Conservation (phyloP, 1,139 yeast species). For the Hanseniaspora sp. region DNA sequence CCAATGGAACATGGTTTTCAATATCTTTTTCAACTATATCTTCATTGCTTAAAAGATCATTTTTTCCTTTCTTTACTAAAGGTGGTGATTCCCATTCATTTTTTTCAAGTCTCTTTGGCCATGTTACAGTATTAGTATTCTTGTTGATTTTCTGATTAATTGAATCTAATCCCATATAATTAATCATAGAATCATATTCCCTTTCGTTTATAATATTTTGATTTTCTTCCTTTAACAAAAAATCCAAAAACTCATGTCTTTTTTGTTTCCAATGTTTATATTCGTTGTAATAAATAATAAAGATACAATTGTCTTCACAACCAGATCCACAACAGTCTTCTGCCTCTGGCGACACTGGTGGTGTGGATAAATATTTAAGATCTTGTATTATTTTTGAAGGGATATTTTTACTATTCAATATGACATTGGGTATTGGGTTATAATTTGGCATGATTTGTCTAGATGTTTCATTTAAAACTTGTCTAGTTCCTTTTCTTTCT, state of each 20-base stretch:
- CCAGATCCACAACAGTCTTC: conserved; percentile 98
- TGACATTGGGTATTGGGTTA: background rate
- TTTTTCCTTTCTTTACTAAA: background rate
- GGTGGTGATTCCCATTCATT: conserved; percentile 15
- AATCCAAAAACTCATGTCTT: conserved; percentile 32
- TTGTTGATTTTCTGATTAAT: background rate
- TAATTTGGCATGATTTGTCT: background rate
- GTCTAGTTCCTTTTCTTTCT: background rate
- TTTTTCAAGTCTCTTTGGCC: background rate
- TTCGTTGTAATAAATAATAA: conserved; percentile 88
- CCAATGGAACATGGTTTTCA: conserved; percentile 7
- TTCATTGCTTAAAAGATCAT: conserved; percentile 1
- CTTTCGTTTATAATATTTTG: background rate
- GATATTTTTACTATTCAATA: background rate
- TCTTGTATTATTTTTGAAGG: background rate
- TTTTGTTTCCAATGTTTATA: conserved; percentile 63
- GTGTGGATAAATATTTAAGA: background rate
- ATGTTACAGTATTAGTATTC: background rate
- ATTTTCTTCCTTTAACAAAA: background rate
- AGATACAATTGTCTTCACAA: conserved; percentile 78
- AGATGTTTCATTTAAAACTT: background rate
- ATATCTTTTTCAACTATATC: background rate
- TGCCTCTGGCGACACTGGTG: conserved; percentile 42
- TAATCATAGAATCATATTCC: conserved; percentile 2
- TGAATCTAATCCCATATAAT: conserved; percentile 4